phyloP scores from a whole-genome alignment of 345 rosid species.

The Lepidium africanum region DNA sequence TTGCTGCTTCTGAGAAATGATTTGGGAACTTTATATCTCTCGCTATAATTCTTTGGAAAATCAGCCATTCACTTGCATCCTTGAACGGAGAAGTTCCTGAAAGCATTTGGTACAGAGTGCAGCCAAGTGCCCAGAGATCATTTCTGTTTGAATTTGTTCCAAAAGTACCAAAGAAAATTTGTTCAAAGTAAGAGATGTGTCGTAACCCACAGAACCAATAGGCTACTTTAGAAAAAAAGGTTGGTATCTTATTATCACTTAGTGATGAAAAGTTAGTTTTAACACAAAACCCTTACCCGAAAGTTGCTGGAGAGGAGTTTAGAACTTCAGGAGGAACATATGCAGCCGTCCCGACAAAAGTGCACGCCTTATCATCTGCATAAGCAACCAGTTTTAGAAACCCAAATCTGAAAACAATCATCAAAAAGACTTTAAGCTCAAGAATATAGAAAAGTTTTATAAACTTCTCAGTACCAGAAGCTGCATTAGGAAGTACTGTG shows the following conservation, averaged over 20 bases:
- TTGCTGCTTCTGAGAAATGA: slow-evolving; percentile 83
- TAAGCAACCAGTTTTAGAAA: background rate
- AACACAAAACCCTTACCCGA: slow-evolving; percentile 57
- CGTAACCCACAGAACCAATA: slow-evolving; percentile 14
- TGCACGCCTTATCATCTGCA: slow-evolving; percentile 92
- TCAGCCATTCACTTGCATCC: slow-evolving; percentile 98
- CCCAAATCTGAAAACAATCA: background rate
- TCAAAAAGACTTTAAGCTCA: background rate
- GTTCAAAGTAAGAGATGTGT: slow-evolving; percentile 21
- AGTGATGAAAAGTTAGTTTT: background rate
- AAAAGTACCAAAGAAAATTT: slow-evolving; percentile 21
- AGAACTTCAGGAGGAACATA: slow-evolving; percentile 99
- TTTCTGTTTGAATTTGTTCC: slow-evolving; percentile 59
- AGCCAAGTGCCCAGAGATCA: slow-evolving; percentile 99
- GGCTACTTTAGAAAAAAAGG: background rate
- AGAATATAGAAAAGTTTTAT: background rate
- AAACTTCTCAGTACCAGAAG: slow-evolving; percentile 52
- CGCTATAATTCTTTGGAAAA: slow-evolving; percentile 91
- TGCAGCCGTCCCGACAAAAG: slow-evolving; percentile 95
- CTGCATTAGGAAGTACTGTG: slow-evolving; percentile 87
- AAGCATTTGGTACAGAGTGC: slow-evolving; percentile 99
- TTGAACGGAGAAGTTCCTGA: slow-evolving; percentile 97
- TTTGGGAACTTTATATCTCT: slow-evolving; percentile 86
- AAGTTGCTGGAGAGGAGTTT: slow-evolving; percentile 96
- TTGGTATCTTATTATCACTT: background rate